These are phyloP conservation scores for Prunus padus DNA, from an alignment of 306 rosid species.

Conservation along the genomic window DNA sequence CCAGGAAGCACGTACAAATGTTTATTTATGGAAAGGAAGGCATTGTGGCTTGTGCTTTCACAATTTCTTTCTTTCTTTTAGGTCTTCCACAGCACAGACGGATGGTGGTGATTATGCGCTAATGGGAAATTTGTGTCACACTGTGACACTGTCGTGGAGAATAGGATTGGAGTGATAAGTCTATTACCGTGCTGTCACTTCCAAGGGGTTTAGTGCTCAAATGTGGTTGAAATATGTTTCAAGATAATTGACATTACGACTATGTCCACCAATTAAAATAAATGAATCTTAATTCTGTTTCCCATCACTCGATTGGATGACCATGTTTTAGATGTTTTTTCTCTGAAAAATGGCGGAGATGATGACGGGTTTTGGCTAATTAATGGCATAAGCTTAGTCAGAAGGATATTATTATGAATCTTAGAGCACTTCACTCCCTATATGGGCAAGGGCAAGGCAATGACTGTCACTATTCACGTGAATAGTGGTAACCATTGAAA, in stretches of 20 bases:
- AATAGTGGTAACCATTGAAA: too few species aligned
- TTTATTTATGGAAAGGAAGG: neutral
- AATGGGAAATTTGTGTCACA: neutral
- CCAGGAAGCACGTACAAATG: too few species aligned
- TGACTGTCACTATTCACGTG: too few species aligned
- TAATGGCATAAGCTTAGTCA: neutral
- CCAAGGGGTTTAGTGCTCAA: conserved; percentile 10
- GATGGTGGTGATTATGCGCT: neutral
- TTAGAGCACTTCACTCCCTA: too few species aligned
- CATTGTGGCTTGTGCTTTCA: neutral
- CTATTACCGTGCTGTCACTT: conserved; percentile 14
- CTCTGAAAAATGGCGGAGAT: conserved; percentile 6
- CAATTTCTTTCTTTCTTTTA: neutral
- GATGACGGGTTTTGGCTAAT: neutral
- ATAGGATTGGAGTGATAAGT: neutral
- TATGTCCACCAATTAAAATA: neutral
- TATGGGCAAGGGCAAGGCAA: too few species aligned
- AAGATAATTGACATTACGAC: neutral
- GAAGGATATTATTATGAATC: neutral
- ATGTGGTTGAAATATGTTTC: conserved; percentile 2
- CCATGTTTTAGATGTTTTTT: neutral
- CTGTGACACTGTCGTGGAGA: neutral
- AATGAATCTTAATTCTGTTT: neutral
- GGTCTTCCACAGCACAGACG: neutral
- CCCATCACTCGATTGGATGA: conserved; percentile 4